These are phyloP conservation scores for Ophiosphaerella korrae DNA, from an alignment of 2,329 filamentous ascomycete species.

Conservation along the genomic window DNA sequence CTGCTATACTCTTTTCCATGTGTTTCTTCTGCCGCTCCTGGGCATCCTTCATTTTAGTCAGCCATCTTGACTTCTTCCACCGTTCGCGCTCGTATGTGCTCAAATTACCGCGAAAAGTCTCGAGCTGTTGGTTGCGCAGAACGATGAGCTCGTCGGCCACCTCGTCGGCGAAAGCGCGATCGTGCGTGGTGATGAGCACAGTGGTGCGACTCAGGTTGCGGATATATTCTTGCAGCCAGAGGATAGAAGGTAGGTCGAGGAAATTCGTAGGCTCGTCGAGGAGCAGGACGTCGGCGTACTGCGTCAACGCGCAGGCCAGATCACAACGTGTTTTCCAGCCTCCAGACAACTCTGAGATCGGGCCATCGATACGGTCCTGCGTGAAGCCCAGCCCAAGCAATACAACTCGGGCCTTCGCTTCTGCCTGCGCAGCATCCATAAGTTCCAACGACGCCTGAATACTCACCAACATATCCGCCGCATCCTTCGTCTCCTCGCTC, in stretches of 20 bases:
- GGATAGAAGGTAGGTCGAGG: constrained; percentile 78
- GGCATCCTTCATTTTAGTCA: constrained; percentile 78
- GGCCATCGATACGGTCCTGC: constrained; percentile 63
- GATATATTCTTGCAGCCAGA: constrained; percentile 82
- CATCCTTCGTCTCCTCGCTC: constrained; percentile 70
- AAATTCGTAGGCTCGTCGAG: constrained; percentile 90
- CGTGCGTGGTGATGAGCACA: constrained; percentile 80
- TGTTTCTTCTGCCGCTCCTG: constrained; percentile 81
- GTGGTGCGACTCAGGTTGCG: constrained; percentile 63
- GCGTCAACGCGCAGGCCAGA: constrained; percentile 64
- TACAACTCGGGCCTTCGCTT: constrained; percentile 65
- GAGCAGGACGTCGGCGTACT: constrained; percentile 77
- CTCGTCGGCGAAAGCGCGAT: constrained; percentile 77
- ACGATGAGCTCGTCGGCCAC: constrained; percentile 79
- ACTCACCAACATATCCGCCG: constrained; percentile 70
- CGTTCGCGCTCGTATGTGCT: constrained; percentile 72
- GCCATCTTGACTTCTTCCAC: constrained; percentile 69
- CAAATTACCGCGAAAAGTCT: constrained; percentile 77
- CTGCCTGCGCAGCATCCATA: constrained; percentile 65
- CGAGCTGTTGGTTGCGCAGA: constrained; percentile 71
- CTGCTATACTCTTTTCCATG: constrained; percentile 76
- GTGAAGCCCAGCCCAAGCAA: constrained; percentile 75
- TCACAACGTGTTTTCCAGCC: constrained; percentile 57
- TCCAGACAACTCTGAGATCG: constrained; percentile 71
- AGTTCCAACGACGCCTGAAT: constrained; percentile 70